Evolutionary conservation across 805 yeast species (phyloP), one percentile per base, ranked within the genome.

Genomic region (Candida caryicola): DNA sequence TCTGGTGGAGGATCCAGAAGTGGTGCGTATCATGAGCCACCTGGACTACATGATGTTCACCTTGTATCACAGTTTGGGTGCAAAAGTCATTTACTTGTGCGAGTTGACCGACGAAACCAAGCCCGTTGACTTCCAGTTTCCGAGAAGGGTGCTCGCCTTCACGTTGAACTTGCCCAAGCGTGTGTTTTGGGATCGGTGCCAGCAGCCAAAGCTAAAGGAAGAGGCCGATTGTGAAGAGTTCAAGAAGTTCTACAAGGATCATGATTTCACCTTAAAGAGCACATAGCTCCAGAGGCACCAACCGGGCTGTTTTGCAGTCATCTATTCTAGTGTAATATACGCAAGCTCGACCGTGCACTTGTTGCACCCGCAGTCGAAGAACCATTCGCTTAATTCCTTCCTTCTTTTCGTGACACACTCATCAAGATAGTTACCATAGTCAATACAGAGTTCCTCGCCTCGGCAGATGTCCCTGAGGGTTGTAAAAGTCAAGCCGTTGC

Each of bases 161-260:
- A 59, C 82, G 2, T 54, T 89, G 34, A 77, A 71, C 31, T 64
- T 76, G 12, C 81, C 83, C 2, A 80, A 79, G 36, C 68, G 89
- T 45, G 58, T 76, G 0, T 79, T 78, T 41, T 89, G 96, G 97
- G 82, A 82, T 40, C 75, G 77, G 36, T 88, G 96, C 52, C 61
- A 65, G 33, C 95, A 88, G 56, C 61, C 82, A 0, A 64, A 63
- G 31, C 63, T 64, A n/a, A 76, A 78, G 47, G 96, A 90, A 52
- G 64, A 69, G 2, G 52, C 60, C 10, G 93, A 88, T 36, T 77
- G 85, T 28, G 79, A 74, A 28, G 56, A 57, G 13, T 85, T 88
- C 52, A 85, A 84, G 53, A 59, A 64, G 29, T 62, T 64, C 15
- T 85, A 74, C 53, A 66, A 66, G 34, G 60, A 62, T 0, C 79